Evolutionary conservation across 2,329 filamentous ascomycete genomes (phyloP), one percentile per base, ranked within the genome.

Genomic region (Talaromyces amestolkiae): DNA sequence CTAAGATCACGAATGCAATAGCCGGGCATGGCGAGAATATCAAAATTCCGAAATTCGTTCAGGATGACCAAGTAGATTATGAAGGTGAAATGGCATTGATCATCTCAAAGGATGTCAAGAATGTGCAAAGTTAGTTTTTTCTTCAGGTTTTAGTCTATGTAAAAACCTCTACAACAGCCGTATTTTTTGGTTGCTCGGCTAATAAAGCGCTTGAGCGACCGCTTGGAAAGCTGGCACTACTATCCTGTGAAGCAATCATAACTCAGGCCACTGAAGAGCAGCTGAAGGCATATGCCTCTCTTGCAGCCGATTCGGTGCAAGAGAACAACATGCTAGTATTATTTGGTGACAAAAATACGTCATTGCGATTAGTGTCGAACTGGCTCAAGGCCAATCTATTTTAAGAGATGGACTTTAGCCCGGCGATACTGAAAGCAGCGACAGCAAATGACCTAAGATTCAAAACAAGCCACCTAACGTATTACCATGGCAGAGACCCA

Each of bases 321-420:
- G 35, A 17, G n/a, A 51, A 3, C 11, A 27, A 31, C 43, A 22
- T 35, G 31, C 17, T 41, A 2, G 37, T 22, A 22, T 9, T 61
- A 41, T 49, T 61, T 37, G 59, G 59, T 49, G 59, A 61, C 31
- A 61, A n/a, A 11, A 31, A n/a, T n/a, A n/a, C n/a, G n/a, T n/a
- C 43, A 62, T 45, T 62, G 19, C 19, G 22, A n/a, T 17, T 62
- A 15, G 24, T 53, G 15, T 53, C 60, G 13, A 62, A 62, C 43
- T 62, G 60, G 60, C 43, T 45, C 31, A 53, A 62, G 41, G 27
- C 9, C n/a, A n/a, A n/a, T n/a, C n/a, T n/a, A n/a, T n/a, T n/a
- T n/a, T n/a, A n/a, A n/a, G n/a, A n/a, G n/a, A n/a, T n/a, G n/a
- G n/a, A n/a, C n/a, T n/a, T n/a, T n/a, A n/a, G n/a, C n/a, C n/a